A percentile compares a stretch with the other conserved stretches of the same genome.
Conservation (phyloP, 257 asterid species). For the Ilex asprella region DNA sequence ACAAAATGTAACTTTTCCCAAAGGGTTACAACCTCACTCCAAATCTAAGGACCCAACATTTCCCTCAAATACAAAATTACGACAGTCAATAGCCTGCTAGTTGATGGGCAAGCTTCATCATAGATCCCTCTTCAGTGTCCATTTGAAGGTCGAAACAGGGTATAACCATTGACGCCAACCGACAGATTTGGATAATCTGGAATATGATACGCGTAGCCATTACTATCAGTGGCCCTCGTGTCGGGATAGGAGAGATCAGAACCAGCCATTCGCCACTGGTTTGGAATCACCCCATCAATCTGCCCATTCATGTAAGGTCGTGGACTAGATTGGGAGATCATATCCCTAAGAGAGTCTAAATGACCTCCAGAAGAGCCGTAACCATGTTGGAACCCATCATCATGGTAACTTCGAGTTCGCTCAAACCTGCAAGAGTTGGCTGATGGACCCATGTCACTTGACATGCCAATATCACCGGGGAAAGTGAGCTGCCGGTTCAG, state of each 20-base stretch:
- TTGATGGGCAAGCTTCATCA: no score
- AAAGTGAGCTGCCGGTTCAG: conserved; percentile 48
- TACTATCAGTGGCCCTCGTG: not conserved
- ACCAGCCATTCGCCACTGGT: not conserved
- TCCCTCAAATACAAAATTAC: no score
- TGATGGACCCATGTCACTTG: conserved; percentile 34
- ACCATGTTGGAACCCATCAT: conserved; percentile 37
- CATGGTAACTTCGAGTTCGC: conserved; percentile 42
- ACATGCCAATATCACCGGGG: conserved; percentile 49
- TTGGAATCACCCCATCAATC: conserved; percentile 1
- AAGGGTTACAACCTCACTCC: no score
- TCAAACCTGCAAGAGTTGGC: conserved; percentile 49
- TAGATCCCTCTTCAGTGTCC: not conserved
- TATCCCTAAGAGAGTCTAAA: not conserved
- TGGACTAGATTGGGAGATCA: not conserved
- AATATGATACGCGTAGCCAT: not conserved
- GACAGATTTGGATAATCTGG: not conserved
- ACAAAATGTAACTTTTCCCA: no score
- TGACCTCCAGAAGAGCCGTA: not conserved
- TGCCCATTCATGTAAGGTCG: not conserved
- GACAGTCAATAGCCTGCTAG: no score
- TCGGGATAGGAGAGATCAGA: not conserved
- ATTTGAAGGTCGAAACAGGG: not conserved
- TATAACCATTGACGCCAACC: not conserved
- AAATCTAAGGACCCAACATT: no score